A percentile compares a stretch with the other conserved stretches of the same genome.
phyloP scores from a whole-genome alignment of 2,329 filamentous ascomycete genomes.

The Scleromitrula shiraiana region DNA sequence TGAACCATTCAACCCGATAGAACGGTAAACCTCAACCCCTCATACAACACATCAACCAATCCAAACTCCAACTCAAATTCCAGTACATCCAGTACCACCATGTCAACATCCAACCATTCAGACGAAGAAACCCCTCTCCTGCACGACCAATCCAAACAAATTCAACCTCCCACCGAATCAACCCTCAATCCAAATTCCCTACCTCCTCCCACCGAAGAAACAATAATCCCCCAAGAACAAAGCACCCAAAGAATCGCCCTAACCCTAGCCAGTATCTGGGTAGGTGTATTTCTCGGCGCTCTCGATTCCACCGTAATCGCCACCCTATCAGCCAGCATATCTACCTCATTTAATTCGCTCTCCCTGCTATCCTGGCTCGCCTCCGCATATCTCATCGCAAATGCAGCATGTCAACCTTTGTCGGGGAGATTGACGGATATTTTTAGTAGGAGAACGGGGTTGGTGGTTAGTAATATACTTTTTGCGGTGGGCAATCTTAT shows the following conservation, averaged over 20 bases:
- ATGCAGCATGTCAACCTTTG: constrained; percentile 77
- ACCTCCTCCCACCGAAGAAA: constrained; percentile 14
- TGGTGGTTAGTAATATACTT: constrained; percentile 72
- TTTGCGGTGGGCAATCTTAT: constrained; percentile 76
- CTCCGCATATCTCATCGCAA: constrained; percentile 79
- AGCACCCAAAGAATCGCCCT: constrained; percentile 42
- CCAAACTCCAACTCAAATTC: neutral
- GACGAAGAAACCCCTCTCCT: constrained; percentile 28
- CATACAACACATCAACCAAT: neutral
- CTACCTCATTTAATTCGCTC: constrained; percentile 72
- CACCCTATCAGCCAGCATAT: constrained; percentile 76
- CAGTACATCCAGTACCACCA: too few relatives aligned
- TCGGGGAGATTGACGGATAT: constrained; percentile 84
- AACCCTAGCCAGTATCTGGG: constrained; percentile 47
- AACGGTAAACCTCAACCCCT: too few relatives aligned
- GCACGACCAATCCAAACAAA: constrained; percentile 12
- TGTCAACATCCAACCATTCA: neutral
- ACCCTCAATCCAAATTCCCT: neutral
- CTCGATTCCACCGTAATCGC: constrained; percentile 77
- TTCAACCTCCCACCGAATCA: neutral
- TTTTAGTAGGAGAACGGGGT: constrained; percentile 68
- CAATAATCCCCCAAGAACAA: constrained; percentile 40
- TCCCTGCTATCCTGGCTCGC: constrained; percentile 82
- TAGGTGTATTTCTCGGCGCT: constrained; percentile 57
- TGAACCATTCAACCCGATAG: too few relatives aligned